These are phyloP conservation scores for Phytophthora podocarpi DNA, from an alignment of 352 stramenopile genomes.

Conservation along the genomic window DNA sequence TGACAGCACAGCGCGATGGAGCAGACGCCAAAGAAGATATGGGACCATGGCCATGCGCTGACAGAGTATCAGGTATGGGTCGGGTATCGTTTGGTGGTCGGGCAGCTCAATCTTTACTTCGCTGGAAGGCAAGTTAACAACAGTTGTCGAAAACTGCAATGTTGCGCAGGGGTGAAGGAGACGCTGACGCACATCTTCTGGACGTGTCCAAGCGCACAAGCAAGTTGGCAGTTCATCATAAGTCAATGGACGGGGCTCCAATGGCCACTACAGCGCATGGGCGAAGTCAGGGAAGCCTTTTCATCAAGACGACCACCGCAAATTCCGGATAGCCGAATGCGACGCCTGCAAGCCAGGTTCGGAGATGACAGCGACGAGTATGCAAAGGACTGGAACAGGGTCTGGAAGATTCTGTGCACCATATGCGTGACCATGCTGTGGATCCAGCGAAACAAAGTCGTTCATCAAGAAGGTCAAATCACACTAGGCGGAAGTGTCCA, in stretches of 20 bases:
- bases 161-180: too few relatives aligned
- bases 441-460: neutral
- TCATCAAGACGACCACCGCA: too few relatives aligned
- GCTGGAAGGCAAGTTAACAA: neutral
- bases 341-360: too few relatives aligned
- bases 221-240: neutral
- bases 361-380: too few relatives aligned
- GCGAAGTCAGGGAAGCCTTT: too few relatives aligned
- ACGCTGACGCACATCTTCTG: too few relatives aligned
- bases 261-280: too few relatives aligned
- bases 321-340: too few relatives aligned
- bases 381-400: neutral
- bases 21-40: neutral
- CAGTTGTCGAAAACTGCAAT: neutral
- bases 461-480: too few relatives aligned
- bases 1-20: too few relatives aligned
- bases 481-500: too few relatives aligned
- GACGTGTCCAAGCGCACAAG: neutral
- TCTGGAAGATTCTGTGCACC: neutral
- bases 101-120: neutral
- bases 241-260: neutral
- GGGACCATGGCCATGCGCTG: neutral
- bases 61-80: neutral
- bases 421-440: neutral
- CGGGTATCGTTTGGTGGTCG: neutral